Base-by-base conservation (phyloP, 2,329 filamentous ascomycete species). In the Graphilbum ipis-grandicollis region DNA sequence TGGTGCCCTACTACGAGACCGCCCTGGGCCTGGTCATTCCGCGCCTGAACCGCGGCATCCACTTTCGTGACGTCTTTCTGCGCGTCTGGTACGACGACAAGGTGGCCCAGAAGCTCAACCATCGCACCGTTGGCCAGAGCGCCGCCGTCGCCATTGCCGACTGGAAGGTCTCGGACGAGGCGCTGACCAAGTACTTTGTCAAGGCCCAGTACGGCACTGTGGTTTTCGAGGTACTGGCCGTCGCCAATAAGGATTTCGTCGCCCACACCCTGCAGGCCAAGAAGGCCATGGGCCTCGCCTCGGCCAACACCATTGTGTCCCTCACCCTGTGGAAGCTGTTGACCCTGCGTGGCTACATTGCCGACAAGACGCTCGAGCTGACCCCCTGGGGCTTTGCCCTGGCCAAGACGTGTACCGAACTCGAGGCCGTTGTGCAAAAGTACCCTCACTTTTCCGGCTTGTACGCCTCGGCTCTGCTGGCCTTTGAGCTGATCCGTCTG, bases 271-370 rank as follows among this genome's bases (percentile, higher is more conserved):
- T 82, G 36, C 62, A 70, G 19, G 69, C 65, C 38, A 72, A 67
- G 44, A 66, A 62, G 47, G 51, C 57, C 13, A 71, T 66, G 41
- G 31, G 25, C 13, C 71, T 78, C 43, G 67, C 79, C 34, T 65
- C 63, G 18, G 52, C 57, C 14, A 80, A 90, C 48, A 68, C 88
- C 38, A 60, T 84, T 38, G 57, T 66, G 8, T 71, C 71, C 15
- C 82, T 93, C 48, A 72, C 78, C 7, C 68, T 88, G 40, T 94
- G 84, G 79, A 74, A 85, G 38, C 90, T 94, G 56, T 66, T 98
- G 18, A 83, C 93, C 51, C 66, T 96, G 34, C 75, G 86, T 41
- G 85, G 79, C 19, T 98, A 94, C 49, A 66, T 93, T 33, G 73
- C 90, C 46, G 66, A 75, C 35, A 37, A 37, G 34, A 64, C 71